phyloP scores from a whole-genome alignment of 176 grass and related monocot genomes.

The bread wheat (Triticum aestivum) region IWGSC_CS_RefSeq_v2.1 NC_057796.1:463227593-463228092 shows the following conservation, averaged over 20 bases:
- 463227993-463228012: background rate
- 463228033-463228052: background rate
- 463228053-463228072: background rate
- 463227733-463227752: background rate
- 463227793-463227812: conserved; percentile 31
- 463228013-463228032: background rate
- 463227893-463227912: no score
- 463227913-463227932: no score
- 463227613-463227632: no score
- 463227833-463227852: background rate
- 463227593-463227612: no score
- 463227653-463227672: background rate
- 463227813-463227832: background rate
- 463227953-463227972: no score
- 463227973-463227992: background rate
- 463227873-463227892: no score
- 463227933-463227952: no score
- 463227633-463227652: no score
- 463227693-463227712: conserved; percentile 17
- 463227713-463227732: background rate
- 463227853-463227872: no score
- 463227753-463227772: conserved; percentile 34
- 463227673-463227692: conserved; percentile 25
- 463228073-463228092: background rate
- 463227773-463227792: background rate